Percentiles rank a stretch among this genome's conserved stretches.
phyloP scores from a whole-genome alignment of 140 eudicot genomes.

The Bidens hawaiensis region DNA sequence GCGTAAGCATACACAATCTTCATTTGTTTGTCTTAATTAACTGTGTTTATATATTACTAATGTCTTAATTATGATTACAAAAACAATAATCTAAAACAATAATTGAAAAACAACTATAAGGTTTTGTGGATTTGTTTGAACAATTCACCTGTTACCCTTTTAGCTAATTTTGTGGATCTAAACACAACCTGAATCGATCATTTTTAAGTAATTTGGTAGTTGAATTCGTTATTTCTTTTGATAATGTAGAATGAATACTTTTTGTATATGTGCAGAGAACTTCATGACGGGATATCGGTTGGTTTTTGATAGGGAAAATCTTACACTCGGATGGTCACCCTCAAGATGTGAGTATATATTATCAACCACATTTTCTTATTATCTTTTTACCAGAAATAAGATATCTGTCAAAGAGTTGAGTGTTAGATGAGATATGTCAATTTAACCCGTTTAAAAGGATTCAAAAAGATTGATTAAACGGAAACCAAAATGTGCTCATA shows the following conservation, averaged over 20 bases:
- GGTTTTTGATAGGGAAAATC: constrained; percentile 87
- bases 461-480: not conserved
- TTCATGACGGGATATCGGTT: constrained; percentile 87
- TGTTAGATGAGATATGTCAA: not conserved
- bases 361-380: not conserved
- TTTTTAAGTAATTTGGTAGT: not conserved
- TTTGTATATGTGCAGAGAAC: constrained; percentile 66
- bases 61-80: not conserved
- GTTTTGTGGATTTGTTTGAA: not conserved
- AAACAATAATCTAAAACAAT: not conserved
- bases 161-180: not conserved
- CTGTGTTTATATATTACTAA: not conserved
- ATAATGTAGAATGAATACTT: constrained; percentile 2
- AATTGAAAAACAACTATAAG: not conserved
- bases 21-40: not conserved
- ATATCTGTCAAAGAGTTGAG: not conserved
- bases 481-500: not conserved
- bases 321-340: constrained; percentile 84
- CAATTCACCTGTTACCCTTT: not conserved
- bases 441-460: not conserved
- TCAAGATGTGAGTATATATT: constrained; percentile 92
- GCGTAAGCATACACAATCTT: constrained; percentile 49
- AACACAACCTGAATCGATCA: not conserved
- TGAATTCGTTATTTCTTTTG: constrained; percentile 7
- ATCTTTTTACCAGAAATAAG: not conserved